These are phyloP conservation scores for Cercospora zeae-maydis DNA, from an alignment of 2,329 filamentous ascomycete genomes.

Conservation along the genomic window DNA sequence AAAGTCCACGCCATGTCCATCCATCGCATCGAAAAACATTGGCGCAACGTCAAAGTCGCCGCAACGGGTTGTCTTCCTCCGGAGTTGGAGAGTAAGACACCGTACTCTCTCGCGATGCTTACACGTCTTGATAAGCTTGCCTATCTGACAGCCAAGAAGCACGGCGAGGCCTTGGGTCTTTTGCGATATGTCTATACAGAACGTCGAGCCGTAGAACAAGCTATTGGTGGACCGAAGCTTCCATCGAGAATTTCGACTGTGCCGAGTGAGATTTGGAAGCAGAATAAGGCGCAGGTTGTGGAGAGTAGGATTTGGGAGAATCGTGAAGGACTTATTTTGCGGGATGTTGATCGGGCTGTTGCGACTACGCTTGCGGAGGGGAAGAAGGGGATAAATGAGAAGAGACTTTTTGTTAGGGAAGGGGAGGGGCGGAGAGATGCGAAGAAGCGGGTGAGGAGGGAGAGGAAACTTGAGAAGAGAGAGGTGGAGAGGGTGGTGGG, in stretches of 20 bases:
- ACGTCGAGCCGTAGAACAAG: background rate
- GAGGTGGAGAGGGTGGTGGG: background rate
- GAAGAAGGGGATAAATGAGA: background rate
- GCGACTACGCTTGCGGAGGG: background rate
- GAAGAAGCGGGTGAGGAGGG: background rate
- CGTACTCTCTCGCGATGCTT: conserved; percentile 15
- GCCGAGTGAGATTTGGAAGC: background rate
- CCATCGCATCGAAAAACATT: conserved; percentile 1
- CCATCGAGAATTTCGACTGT: background rate
- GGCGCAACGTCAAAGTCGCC: background rate
- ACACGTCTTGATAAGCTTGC: background rate
- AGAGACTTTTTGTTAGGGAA: background rate
- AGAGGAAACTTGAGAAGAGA: background rate
- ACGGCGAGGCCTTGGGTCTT: background rate
- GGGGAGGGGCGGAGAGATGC: background rate
- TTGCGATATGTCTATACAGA: background rate
- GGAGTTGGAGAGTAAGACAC: conserved; percentile 8
- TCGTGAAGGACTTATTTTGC: background rate
- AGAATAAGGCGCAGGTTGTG: background rate
- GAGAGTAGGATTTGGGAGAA: background rate
- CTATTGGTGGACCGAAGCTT: background rate
- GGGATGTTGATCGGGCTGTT: background rate
- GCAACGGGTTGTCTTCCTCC: background rate
- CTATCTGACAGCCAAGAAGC: background rate
- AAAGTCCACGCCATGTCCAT: background rate